Percentiles rank a stretch among this genome's conserved stretches.
Conservation (phyloP, 148 eudicot species). For the Amaranthus hypochondriacus region DNA sequence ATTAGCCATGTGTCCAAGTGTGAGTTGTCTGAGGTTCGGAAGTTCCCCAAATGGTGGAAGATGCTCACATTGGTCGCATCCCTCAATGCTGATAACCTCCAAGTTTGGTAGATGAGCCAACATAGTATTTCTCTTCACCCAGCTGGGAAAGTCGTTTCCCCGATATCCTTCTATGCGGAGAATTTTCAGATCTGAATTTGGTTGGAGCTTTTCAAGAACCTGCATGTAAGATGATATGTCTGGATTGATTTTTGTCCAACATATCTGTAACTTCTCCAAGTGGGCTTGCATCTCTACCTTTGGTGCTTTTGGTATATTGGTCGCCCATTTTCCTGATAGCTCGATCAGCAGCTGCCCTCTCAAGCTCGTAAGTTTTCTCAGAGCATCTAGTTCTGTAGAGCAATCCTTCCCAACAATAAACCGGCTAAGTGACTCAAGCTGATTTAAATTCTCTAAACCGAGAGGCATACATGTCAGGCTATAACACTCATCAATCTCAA, state of each 20-base stretch:
- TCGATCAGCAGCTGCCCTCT: constrained; percentile 23
- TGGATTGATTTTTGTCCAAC: constrained; percentile 15
- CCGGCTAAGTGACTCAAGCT: constrained; percentile 19
- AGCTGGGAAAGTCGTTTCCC: constrained; percentile 22
- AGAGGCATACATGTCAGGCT: constrained; percentile 25
- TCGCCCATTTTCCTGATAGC: constrained; percentile 19
- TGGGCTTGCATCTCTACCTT: neutral
- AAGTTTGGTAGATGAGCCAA: constrained; percentile 23
- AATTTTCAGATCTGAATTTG: constrained; percentile 12
- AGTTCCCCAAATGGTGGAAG: constrained; percentile 29
- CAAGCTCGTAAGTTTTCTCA: constrained; percentile 7
- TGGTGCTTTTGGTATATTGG: constrained; percentile 9
- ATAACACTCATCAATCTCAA: constrained; percentile 27
- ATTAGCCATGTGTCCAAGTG: constrained; percentile 30
- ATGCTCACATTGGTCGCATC: constrained; percentile 25
- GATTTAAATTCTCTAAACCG: constrained; percentile 17
- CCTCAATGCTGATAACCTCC: constrained; percentile 27
- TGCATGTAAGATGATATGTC: constrained; percentile 1
- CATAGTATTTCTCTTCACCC: constrained; percentile 14
- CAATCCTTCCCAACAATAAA: constrained; percentile 18
- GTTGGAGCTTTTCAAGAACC: constrained; percentile 19
- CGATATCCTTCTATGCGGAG: constrained; percentile 30
- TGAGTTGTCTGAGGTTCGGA: constrained; percentile 19
- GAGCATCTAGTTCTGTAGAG: constrained; percentile 12
- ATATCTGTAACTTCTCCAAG: constrained; percentile 15